Evolutionary conservation across 208 protist genomes (phyloP).

Genomic region (Trypanosomatidae sp.): DNA sequence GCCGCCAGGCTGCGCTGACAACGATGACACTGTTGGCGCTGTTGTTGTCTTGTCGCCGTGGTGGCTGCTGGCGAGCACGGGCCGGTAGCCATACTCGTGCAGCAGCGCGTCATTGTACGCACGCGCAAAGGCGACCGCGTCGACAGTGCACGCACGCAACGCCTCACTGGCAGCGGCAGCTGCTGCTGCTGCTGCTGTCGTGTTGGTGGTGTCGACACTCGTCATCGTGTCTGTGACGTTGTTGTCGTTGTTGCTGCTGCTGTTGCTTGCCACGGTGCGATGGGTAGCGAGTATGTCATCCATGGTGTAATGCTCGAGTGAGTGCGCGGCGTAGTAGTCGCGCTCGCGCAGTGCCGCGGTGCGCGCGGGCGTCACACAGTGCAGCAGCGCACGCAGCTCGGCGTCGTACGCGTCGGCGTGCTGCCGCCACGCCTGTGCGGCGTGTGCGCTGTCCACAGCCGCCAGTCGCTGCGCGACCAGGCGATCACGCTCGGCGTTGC

Average conservation of each 20-base stretch:
- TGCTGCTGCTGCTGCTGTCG: neutral
- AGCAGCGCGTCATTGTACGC: slow-evolving; percentile 59
- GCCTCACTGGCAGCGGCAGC: neutral
- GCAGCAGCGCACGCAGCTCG: slow-evolving; percentile 7
- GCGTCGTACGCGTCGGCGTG: slow-evolving; percentile 5
- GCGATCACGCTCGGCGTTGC: neutral
- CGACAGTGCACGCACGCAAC: slow-evolving; percentile 6
- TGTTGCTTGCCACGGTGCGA: neutral
- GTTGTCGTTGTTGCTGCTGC: neutral
- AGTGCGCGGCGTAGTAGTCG: slow-evolving; percentile 16
- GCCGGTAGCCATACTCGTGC: slow-evolving; percentile 62
- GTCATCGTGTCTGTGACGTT: neutral
- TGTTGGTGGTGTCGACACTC: neutral
- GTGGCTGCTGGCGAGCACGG: slow-evolving; percentile 18
- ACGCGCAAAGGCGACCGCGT: slow-evolving; percentile 52
- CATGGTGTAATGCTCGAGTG: slow-evolving; percentile 23
- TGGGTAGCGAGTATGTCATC: slow-evolving; percentile 19
- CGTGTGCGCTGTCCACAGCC: neutral
- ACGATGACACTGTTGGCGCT: too few relatives aligned
- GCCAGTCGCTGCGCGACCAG: slow-evolving; percentile 1
- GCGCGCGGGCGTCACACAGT: slow-evolving; percentile 9
- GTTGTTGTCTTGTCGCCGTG: neutral
- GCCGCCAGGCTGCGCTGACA: too few relatives aligned
- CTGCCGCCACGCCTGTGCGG: slow-evolving; percentile 8
- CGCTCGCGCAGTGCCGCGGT: slow-evolving; percentile 7